Evolutionary conservation across 495 filamentous ascomycete genomes (phyloP), one percentile per base, ranked within the genome.

Genomic region (Paragyromitra xinjiangensis): DNA sequence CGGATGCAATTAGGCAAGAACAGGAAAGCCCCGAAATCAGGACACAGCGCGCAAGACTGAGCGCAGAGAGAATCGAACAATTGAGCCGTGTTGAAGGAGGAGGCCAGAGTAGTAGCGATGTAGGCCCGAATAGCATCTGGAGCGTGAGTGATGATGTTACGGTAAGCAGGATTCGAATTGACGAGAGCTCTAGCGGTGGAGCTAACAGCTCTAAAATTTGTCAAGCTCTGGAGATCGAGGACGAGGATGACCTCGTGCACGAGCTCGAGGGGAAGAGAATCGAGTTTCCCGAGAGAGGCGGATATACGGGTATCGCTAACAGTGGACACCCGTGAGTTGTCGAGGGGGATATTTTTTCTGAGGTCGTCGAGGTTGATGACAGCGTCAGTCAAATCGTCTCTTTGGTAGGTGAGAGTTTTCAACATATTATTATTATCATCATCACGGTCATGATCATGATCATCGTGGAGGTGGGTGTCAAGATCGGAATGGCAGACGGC

Each of bases 1-100:
- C 76, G 64, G 9, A 61, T 63, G 26, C 76, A 78, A 45, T 78
- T 69, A 8, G 67, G 76, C n/a, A 78, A 45, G 39, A 77, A 78
- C 14, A 78, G 65, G 39, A 78, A 78, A 16, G 29, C 64, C 1
- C 76, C 76, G 39, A 78, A 78, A 9, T 75, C 73, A 42, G 50
- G 45, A 45, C 76, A 78, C 4, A 78, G 61, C 26, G 48, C 74
- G n/a, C 76, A 78, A 6, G 51, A 26, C 16, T 70, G 39, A 2
- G 72, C 24, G 44, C 72, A 77, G 16, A 78, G 76, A 0, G 76
- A 51, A 9, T 42, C 42, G 39, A 70, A 61, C 29, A 78, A 48
- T 50, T 78, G 72, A 34, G 58, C 34, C 34, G 58, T 77, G 39
- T 64, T 77, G n/a, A 45, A 26, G 9, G 64, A 61, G 6, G 73